Evolutionary conservation across 371 early-diverging fungal genomes (phyloP).

Genomic region (Lichtheimia ornata): DNA sequence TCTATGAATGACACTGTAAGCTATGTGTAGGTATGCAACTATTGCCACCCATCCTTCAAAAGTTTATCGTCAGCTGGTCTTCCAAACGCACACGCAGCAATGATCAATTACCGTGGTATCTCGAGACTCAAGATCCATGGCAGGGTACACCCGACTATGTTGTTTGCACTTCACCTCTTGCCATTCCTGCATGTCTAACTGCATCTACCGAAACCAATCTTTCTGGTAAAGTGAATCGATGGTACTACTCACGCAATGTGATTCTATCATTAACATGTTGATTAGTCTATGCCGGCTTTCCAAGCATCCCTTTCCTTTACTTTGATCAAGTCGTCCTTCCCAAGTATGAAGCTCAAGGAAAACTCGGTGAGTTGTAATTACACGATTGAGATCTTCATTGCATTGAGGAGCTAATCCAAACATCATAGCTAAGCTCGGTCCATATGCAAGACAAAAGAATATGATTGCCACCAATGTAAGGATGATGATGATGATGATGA

Average conservation of each 20-base stretch:
- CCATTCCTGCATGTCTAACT: conserved; percentile 38
- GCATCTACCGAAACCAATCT: conserved; percentile 19
- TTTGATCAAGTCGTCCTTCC: conserved; percentile 49
- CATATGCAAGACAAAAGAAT: conserved; percentile 46
- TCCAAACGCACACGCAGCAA: background rate
- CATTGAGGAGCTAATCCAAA: too few relatives aligned
- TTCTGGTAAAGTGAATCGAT: conserved; percentile 24
- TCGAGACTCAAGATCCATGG: conserved; percentile 14
- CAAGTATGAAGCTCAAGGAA: conserved; percentile 45
- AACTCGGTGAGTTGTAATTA: conserved; percentile 28
- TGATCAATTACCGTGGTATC: conserved; percentile 35
- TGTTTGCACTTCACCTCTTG: conserved; percentile 33
- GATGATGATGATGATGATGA: background rate
- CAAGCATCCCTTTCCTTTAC: conserved; percentile 43
- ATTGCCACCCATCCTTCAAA: conserved; percentile 19
- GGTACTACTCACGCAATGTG: background rate
- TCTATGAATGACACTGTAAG: too few relatives aligned
- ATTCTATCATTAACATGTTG: background rate
- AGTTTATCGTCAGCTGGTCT: conserved; percentile 20
- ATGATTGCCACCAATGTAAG: conserved; percentile 36
- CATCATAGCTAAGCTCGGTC: conserved; percentile 38
- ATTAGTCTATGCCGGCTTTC: conserved; percentile 44
- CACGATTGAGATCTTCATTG: too few relatives aligned
- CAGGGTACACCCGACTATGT: conserved; percentile 33
- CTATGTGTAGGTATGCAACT: conserved; percentile 7